Evolutionary conservation across 2,329 filamentous ascomycete species (phyloP).

Genomic region (Aspergillus awamori): DNA sequence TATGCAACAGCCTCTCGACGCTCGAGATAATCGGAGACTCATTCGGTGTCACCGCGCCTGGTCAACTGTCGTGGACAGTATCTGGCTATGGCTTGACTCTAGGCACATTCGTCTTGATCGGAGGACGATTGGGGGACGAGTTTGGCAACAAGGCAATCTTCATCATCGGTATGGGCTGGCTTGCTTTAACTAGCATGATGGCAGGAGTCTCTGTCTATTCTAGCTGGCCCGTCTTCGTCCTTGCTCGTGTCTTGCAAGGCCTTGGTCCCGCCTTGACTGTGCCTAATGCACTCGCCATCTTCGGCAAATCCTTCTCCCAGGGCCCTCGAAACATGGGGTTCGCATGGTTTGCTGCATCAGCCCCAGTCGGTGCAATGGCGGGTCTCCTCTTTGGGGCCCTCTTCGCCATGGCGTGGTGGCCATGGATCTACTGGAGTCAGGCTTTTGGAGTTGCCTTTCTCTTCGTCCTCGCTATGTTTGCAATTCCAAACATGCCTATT

Average conservation of each 20-base stretch:
- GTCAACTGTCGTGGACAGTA: neutral
- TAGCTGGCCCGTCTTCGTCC: conserved; percentile 51
- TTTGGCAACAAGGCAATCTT: conserved; percentile 40
- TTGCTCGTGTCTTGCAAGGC: conserved; percentile 57
- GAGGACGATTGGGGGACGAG: conserved; percentile 39
- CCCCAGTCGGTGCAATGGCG: conserved; percentile 48
- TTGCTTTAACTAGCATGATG: conserved; percentile 38
- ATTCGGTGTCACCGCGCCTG: neutral
- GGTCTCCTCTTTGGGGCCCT: conserved; percentile 45
- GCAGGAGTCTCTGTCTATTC: conserved; percentile 32
- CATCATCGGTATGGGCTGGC: conserved; percentile 39
- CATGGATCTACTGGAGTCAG: conserved; percentile 51
- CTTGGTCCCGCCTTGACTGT: conserved; percentile 64
- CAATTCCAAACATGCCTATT: conserved; percentile 20
- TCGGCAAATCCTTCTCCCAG: conserved; percentile 60
- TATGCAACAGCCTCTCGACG: neutral
- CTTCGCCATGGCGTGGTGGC: conserved; percentile 50
- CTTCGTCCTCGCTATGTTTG: conserved; percentile 39
- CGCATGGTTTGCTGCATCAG: conserved; percentile 51
- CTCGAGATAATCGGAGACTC: neutral
- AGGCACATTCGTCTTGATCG: conserved; percentile 5
- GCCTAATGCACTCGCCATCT: conserved; percentile 66
- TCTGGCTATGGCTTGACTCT: conserved; percentile 3
- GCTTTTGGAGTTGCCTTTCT: conserved; percentile 44
- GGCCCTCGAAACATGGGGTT: conserved; percentile 62